These are phyloP conservation scores for Dunaliella sp. DNA, from an alignment of 139 green algal species.

Conservation along the genomic window DNA sequence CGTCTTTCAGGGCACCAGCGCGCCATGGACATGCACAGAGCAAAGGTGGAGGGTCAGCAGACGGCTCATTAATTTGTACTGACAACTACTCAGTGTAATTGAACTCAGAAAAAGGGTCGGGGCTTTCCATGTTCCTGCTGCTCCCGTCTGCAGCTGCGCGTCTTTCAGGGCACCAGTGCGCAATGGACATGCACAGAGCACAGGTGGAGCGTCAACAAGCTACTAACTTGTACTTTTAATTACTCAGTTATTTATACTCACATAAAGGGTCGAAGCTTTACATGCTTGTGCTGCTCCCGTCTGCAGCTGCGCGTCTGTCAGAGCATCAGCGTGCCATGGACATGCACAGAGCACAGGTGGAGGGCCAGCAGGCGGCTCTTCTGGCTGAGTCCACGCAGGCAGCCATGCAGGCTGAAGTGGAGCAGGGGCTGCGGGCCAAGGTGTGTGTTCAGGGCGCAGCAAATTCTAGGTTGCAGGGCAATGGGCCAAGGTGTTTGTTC, in stretches of 20 bases:
- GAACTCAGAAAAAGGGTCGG: too few relatives aligned
- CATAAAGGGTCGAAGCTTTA: too few relatives aligned
- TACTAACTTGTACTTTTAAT: too few relatives aligned
- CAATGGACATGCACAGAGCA: not conserved
- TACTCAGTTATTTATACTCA: too few relatives aligned
- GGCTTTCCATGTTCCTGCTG: too few relatives aligned
- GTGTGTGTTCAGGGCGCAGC: too few relatives aligned
- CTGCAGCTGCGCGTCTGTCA: not conserved
- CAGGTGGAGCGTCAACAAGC: not conserved
- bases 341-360: not conserved
- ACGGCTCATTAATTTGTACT: too few relatives aligned
- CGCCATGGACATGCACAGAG: not conserved
- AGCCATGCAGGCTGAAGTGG: not conserved
- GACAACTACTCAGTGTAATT: too few relatives aligned
- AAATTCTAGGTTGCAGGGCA: too few relatives aligned
- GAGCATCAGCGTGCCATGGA: not conserved
- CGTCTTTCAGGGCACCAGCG: not conserved
- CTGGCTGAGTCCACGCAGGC: constrained; percentile 6
- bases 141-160: not conserved
- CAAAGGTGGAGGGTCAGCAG: not conserved
- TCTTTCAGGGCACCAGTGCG: not conserved
- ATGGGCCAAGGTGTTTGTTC: too few relatives aligned
- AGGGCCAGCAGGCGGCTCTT: not conserved
- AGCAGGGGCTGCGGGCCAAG: not conserved
- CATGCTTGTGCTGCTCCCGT: not conserved